A percentile compares a stretch with the other conserved stretches of the same genome.
phyloP scores from a whole-genome alignment of 2,329 filamentous ascomycete species.

The Cladosporium sp. region DNA sequence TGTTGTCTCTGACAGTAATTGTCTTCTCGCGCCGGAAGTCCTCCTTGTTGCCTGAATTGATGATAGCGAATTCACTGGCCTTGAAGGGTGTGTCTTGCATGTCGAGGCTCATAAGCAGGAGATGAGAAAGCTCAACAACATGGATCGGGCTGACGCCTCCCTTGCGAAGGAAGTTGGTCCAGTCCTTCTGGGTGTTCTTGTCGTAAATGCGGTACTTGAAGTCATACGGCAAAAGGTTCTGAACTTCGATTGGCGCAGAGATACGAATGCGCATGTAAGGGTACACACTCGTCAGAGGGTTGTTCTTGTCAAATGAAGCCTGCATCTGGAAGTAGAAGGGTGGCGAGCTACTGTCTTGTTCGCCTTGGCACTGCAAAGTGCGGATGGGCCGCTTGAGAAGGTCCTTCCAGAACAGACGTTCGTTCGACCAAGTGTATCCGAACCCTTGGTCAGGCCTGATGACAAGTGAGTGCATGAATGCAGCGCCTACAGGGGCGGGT shows the following conservation, averaged over 20 bases:
- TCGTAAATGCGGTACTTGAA: slow-evolving; percentile 99
- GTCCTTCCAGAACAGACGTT: slow-evolving; percentile 89
- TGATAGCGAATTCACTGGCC: slow-evolving; percentile 92
- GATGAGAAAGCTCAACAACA: slow-evolving; percentile 90
- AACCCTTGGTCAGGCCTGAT: slow-evolving; percentile 93
- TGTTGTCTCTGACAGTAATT: slow-evolving; percentile 77
- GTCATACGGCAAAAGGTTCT: slow-evolving; percentile 92
- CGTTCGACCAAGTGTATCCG: slow-evolving; percentile 90
- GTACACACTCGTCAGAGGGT: slow-evolving; percentile 78
- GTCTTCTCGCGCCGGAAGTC: slow-evolving; percentile 82
- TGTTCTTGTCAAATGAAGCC: slow-evolving; percentile 75
- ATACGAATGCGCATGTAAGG: slow-evolving; percentile 92
- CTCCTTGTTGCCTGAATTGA: slow-evolving; percentile 82
- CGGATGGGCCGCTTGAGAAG: slow-evolving; percentile 77
- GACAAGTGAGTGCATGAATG: slow-evolving; percentile 81
- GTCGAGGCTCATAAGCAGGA: slow-evolving; percentile 87
- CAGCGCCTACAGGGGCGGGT: slow-evolving; percentile 87
- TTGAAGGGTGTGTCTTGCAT: slow-evolving; percentile 96
- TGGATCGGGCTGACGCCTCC: slow-evolving; percentile 96
- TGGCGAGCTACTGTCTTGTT: slow-evolving; percentile 68
- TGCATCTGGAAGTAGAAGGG: slow-evolving; percentile 98
- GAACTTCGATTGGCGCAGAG: slow-evolving; percentile 86
- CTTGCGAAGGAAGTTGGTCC: slow-evolving; percentile 96
- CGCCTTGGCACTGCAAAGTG: slow-evolving; percentile 83
- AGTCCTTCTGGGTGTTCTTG: slow-evolving; percentile 97